A percentile compares a stretch with the other conserved stretches of the same genome.
These are phyloP conservation scores for Phytopythium vexans DNA, from an alignment of 352 stramenopile genomes.

Conservation along the genomic window DNA sequence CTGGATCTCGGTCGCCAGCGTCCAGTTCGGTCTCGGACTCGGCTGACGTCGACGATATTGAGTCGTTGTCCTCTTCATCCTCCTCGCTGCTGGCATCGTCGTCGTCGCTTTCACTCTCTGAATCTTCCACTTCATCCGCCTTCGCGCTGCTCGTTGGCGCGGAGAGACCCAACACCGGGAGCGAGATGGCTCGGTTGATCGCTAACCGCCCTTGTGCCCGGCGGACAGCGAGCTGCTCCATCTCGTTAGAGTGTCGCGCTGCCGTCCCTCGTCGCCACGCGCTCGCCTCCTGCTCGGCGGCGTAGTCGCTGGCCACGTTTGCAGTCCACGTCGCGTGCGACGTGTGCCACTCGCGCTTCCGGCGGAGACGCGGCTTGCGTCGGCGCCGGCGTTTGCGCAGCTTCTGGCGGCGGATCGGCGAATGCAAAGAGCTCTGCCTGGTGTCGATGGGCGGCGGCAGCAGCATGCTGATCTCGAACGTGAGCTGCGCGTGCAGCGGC, in stretches of 20 bases:
- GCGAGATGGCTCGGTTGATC: not conserved
- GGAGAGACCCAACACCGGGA: not conserved
- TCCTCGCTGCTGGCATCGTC: conserved; percentile 9
- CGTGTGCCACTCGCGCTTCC: conserved; percentile 30
- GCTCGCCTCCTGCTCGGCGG: not conserved
- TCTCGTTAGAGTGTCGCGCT: conserved; percentile 3
- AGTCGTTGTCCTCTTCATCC: conserved; percentile 2
- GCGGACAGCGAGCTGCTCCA: conserved; percentile 1
- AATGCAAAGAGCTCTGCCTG: conserved; percentile 46
- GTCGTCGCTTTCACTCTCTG: conserved; percentile 5
- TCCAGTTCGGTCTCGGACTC: too few species aligned
- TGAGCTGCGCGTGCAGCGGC: conserved; percentile 43
- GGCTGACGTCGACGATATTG: too few species aligned
- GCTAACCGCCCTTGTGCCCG: too few species aligned
- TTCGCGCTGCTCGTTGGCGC: not conserved
- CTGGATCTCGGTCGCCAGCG: too few species aligned
- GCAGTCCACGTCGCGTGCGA: conserved; percentile 35
- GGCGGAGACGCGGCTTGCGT: conserved; percentile 7
- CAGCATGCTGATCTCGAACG: conserved; percentile 64
- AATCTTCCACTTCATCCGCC: conserved; percentile 6
- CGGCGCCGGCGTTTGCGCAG: conserved; percentile 22
- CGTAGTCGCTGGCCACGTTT: conserved; percentile 13
- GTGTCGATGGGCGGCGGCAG: conserved; percentile 45
- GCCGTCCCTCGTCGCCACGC: conserved; percentile 1
- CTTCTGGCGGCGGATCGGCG: conserved; percentile 40